Evolutionary conservation across 73 alveolate species (phyloP), one percentile per base, ranked within the genome.

Genomic region (Stentor roeselii): DNA sequence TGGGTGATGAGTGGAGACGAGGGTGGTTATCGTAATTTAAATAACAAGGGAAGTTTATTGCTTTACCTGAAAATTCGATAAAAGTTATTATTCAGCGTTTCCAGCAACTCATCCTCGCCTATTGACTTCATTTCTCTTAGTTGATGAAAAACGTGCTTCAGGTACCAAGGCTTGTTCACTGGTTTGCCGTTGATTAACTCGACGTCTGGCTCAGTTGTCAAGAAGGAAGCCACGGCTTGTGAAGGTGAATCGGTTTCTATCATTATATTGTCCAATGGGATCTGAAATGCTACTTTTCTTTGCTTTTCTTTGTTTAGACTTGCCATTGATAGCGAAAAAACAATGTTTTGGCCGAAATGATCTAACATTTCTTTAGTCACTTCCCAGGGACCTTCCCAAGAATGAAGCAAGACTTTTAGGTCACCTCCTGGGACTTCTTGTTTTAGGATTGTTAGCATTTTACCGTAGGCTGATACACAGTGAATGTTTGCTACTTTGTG

Each of bases 341-440:
- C 37, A 21, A 67, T 32, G 11, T 67, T 32, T 11, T n/a, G n/a
- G 41, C 41, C 41, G 2, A 67, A 67, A 27, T 30, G 37, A 30
- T n/a, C 2, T 40, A 67, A 67, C 0, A 67, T 1, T 2, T 34
- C 41, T 30, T 34, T 21, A 21, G 80, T 67, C 37, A 67, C 37
- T 32, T 67, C 80, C 37, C 80, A 67, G 21, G 80, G 80, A 1
- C 80, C 80, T 67, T 67, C 80, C n/a, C 37, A 67, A 67, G 80
- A 67, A 67, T 67, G 80, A 36, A 67, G 21, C 21, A 67, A 11
- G 14, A 67, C n/a, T 21, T 21, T 21, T 15, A 67, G 27, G 27
- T 32, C 21, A 27, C 27, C 11, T 1, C 14, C 34, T 67, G 21
- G 21, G 27, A 67, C 34, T 30, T 67, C 37, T 32, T 67, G 50